Base-by-base conservation (phyloP, 352 stramenopile genomes). In the Globisporangium echinulatum region DNA sequence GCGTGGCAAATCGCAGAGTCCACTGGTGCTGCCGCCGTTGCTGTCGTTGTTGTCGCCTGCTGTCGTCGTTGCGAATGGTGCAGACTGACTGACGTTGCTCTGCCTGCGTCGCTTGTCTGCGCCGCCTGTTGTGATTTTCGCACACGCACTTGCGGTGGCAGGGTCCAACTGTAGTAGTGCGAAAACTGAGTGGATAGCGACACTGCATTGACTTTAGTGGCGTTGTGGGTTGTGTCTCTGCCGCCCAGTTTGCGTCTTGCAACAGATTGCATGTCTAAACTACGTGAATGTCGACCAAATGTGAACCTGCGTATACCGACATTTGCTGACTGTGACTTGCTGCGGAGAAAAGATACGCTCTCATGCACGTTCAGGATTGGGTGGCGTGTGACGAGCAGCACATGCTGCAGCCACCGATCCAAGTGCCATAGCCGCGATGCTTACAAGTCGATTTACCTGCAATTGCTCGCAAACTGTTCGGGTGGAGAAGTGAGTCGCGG, bases 341-440 rank as follows among this genome's bases (percentile, higher is more conserved):
- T 46, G 55, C 33, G 51, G 49, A 61, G 55, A 67, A 59, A 51
- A 62, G 57, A 69, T 67, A 64, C 62, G n/a, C 40, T 66, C 25
- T 25, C 25, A 25, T 25, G 25, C 25, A 2, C 25, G 25, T 25
- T 25, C 25, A 25, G 25, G 25, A 25, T 25, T 25, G 25, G 25
- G 25, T 25, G 25, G 25, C 25, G 25, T 25, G 25, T 25, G 25
- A 25, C 25, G 25, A 25, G 25, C 25, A 25, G 25, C 25, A 25
- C 25, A 25, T 25, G 25, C 25, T 25, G 25, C 25, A 25, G 25
- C 25, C 25, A 25, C 25, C 25, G 25, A 25, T 25, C 25, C 25
- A 25, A 25, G 25, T 1, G 25, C 25, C 25, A 25, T 25, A 25
- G 25, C 25, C 25, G 25, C 25, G 25, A 25, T 25, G 25, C 25